Evolutionary conservation across 1,284 basidiomycete genomes (phyloP).

Genomic region (Wolfiporia cocos): DNA sequence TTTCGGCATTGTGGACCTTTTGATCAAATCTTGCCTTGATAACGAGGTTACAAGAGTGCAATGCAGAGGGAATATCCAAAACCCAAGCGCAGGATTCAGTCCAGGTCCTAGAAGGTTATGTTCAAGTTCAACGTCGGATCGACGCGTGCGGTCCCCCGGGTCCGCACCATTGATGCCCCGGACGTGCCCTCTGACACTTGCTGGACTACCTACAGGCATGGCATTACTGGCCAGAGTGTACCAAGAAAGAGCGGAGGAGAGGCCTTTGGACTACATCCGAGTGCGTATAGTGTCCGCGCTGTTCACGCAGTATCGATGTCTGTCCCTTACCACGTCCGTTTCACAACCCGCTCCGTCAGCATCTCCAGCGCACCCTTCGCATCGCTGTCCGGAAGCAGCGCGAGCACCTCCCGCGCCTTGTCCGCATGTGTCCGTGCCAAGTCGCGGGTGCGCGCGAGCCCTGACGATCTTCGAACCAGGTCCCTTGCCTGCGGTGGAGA

Average conservation of each 20-base stretch:
- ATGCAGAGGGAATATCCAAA: no score
- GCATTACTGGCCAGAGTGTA: no score
- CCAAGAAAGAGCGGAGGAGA: no score
- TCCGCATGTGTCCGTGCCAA: constrained; percentile 78
- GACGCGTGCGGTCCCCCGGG: background rate
- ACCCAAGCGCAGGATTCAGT: no score
- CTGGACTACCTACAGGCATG: no score
- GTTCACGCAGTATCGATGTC: no score
- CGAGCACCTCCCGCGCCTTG: constrained; percentile 69
- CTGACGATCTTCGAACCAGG: constrained; percentile 70
- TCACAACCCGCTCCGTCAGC: constrained; percentile 59
- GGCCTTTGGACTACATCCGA: background rate
- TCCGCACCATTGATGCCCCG: background rate
- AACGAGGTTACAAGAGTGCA: no score
- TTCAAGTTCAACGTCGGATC: background rate
- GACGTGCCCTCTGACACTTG: constrained; percentile 2
- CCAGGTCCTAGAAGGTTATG: constrained; percentile 9
- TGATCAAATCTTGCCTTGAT: constrained; percentile 1
- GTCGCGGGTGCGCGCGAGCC: constrained; percentile 73
- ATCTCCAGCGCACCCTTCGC: constrained; percentile 68
- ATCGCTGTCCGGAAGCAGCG: constrained; percentile 77
- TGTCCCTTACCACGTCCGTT: constrained; percentile 51
- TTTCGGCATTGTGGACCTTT: constrained; percentile 1
- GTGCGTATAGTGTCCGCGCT: background rate
- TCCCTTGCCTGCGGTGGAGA: constrained; percentile 54